Percentiles rank a stretch among this genome's conserved stretches.
Conservation (phyloP, 179 eudicot genomes). For the Beta macrorhiza region DNA sequence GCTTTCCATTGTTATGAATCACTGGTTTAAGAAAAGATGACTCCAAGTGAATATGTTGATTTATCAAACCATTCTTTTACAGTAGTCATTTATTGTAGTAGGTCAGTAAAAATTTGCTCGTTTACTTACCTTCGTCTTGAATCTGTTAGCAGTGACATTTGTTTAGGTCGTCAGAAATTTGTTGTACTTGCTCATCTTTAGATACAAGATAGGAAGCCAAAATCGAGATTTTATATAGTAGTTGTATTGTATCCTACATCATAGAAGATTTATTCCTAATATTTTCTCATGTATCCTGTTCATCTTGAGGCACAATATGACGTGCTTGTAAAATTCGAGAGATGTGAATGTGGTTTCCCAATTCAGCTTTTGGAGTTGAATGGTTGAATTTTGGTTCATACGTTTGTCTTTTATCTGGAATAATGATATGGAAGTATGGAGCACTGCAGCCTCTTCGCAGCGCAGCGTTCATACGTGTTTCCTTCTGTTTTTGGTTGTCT, state of each 20-base stretch:
- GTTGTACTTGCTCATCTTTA: constrained; percentile 27
- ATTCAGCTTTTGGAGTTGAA: no score
- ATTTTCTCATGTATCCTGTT: constrained; percentile 5
- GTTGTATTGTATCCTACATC: background rate
- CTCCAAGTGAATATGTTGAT: constrained; percentile 26
- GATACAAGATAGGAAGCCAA: constrained; percentile 1
- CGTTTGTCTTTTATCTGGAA: no score
- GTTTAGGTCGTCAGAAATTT: constrained; percentile 21
- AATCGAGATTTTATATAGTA: background rate
- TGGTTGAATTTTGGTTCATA: no score
- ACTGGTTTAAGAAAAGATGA: constrained; percentile 21
- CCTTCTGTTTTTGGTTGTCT: no score
- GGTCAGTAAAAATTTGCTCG: constrained; percentile 4
- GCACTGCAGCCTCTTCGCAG: no score
- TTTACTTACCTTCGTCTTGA: background rate
- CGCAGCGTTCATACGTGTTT: no score
- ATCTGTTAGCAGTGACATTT: constrained; percentile 16
- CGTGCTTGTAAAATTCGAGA: background rate
- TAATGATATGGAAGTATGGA: no score
- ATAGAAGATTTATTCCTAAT: background rate
- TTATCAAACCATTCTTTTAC: constrained; percentile 26
- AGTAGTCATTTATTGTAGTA: constrained; percentile 11
- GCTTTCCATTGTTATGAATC: constrained; percentile 18
- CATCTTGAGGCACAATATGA: constrained; percentile 4
- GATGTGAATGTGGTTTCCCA: background rate